Conservation (phyloP, 164 flowering plant species). For the Nelumbo lutea region DNA sequence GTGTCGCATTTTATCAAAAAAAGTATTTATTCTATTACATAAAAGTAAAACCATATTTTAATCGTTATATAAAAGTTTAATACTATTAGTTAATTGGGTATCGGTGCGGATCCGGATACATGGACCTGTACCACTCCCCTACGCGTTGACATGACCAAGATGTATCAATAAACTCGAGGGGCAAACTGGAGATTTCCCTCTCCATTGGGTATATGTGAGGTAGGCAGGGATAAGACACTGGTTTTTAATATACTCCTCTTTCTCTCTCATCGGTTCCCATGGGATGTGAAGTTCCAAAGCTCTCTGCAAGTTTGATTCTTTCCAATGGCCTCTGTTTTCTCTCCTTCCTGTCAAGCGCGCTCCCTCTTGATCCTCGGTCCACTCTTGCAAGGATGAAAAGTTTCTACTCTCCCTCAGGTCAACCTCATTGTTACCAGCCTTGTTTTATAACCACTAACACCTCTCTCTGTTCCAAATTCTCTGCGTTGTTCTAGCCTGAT, state of each 20-base stretch:
- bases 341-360: not conserved
- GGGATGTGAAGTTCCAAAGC: constrained; percentile 1
- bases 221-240: too few relatives aligned
- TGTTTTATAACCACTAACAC: not conserved
- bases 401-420: not conserved
- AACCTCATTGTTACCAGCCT: not conserved
- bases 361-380: not conserved
- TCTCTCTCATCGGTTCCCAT: not conserved
- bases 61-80: too few relatives aligned
- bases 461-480: not conserved
- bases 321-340: not conserved
- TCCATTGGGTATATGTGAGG: too few relatives aligned
- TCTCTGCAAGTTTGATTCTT: not conserved
- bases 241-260: not conserved
- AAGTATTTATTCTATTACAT: too few relatives aligned
- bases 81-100: too few relatives aligned
- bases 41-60: too few relatives aligned
- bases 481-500: not conserved
- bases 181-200: too few relatives aligned
- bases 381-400: not conserved
- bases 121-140: too few relatives aligned
- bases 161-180: too few relatives aligned
- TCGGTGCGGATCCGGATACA: too few relatives aligned
- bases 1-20: too few relatives aligned
- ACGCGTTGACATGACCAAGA: too few relatives aligned